These are phyloP conservation scores for Fragilaria crotonensis DNA, from an alignment of 108 stramenopile species.

Conservation along the genomic window DNA sequence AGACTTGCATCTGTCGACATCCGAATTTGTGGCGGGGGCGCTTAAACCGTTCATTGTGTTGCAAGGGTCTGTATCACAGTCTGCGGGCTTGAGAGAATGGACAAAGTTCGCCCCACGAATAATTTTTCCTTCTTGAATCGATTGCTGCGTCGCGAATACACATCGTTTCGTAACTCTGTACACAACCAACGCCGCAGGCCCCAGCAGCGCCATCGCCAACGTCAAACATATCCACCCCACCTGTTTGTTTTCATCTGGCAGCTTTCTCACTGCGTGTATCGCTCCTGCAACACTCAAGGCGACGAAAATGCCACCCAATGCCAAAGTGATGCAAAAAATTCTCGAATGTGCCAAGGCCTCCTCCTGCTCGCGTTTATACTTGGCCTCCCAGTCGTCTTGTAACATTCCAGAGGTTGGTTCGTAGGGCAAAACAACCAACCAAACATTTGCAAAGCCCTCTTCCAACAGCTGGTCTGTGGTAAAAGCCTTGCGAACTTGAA, in stretches of 20 bases:
- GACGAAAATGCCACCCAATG: conserved; percentile 12
- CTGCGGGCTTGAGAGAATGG: not conserved
- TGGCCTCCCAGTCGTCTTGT: conserved; percentile 27
- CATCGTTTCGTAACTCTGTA: not conserved
- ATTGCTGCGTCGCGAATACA: not conserved
- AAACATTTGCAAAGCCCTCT: conserved; percentile 51
- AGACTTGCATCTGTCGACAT: not conserved
- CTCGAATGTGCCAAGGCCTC: conserved; percentile 7
- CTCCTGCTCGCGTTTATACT: conserved; percentile 16
- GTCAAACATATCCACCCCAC: conserved; percentile 25
- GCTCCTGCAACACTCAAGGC: conserved; percentile 4
- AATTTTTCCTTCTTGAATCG: not conserved
- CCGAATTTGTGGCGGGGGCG: not conserved
- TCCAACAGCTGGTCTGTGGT: conserved; percentile 27
- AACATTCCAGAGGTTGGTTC: conserved; percentile 37
- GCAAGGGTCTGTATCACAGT: not conserved
- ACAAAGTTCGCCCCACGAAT: not conserved
- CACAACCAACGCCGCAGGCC: conserved; percentile 20
- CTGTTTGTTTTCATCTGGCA: conserved; percentile 9
- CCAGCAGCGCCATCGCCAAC: conserved; percentile 17
- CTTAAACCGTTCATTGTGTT: not conserved
- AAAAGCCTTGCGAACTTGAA: conserved; percentile 48
- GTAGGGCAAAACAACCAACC: conserved; percentile 30
- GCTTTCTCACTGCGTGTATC: conserved; percentile 7
- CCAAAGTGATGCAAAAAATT: conserved; percentile 7